Percentiles rank a stretch among this genome's conserved stretches.
Evolutionary conservation across 495 filamentous ascomycete genomes (phyloP).

Genomic region (Aspergillus leporis): DNA sequence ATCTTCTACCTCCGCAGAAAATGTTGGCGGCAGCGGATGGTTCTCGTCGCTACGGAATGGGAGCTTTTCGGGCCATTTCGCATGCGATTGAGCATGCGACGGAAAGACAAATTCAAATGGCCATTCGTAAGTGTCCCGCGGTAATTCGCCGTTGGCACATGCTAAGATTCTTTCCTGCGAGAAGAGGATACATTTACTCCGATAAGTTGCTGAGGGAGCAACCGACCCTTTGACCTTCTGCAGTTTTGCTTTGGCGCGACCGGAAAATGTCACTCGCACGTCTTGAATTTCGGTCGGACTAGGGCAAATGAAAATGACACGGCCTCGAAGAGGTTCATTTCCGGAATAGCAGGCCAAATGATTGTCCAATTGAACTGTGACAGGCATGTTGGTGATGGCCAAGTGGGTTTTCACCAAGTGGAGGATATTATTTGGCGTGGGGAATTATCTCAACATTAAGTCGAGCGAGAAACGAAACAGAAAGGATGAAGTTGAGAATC

Average conservation of each 20-base stretch:
- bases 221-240: constrained; percentile 18
- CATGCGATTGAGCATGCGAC: not conserved
- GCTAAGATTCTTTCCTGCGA: constrained; percentile 13
- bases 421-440: no score
- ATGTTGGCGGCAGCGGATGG: constrained; percentile 14
- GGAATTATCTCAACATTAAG: no score
- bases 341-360: constrained; percentile 12
- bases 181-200: constrained; percentile 18
- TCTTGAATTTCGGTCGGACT: constrained; percentile 9
- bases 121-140: constrained; percentile 16
- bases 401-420: no score
- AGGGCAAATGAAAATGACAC: constrained; percentile 7
- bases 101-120: constrained; percentile 17
- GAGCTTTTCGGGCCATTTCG: constrained; percentile 11
- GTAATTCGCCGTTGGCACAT: constrained; percentile 5
- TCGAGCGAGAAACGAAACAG: not conserved
- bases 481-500: no score
- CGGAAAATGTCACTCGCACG: constrained; percentile 13
- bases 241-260: constrained; percentile 14
- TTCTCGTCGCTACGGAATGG: constrained; percentile 16
- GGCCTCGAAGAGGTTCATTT: constrained; percentile 10
- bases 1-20: constrained; percentile 7
- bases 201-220: constrained; percentile 10
- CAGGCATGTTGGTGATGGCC: constrained; percentile 4
- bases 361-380: constrained; percentile 13